These are phyloP conservation scores for Zasmidium cellare DNA, from an alignment of 2,329 filamentous ascomycete genomes.

Conservation along the genomic window DNA sequence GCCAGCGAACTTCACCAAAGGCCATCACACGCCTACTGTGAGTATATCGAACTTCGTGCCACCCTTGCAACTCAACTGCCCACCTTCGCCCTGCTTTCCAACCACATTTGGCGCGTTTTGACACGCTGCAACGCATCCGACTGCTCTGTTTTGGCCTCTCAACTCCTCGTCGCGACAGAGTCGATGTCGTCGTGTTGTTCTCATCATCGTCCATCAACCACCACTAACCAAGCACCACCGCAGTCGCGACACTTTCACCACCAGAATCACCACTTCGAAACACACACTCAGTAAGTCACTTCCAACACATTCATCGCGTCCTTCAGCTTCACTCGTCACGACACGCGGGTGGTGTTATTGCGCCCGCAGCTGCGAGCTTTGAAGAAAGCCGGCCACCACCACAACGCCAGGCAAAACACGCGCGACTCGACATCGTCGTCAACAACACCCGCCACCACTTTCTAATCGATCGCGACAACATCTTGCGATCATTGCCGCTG, in stretches of 20 bases:
- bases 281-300: slow-evolving; percentile 12
- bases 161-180: background rate
- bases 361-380: slow-evolving; percentile 21
- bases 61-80: background rate
- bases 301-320: slow-evolving; percentile 6
- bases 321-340: slow-evolving; percentile 9
- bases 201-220: background rate
- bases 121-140: background rate
- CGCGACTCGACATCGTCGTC: slow-evolving; percentile 12
- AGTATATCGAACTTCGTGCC: background rate
- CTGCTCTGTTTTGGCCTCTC: background rate
- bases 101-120: background rate
- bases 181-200: background rate
- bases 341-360: slow-evolving; percentile 23
- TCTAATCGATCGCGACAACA: slow-evolving; percentile 13
- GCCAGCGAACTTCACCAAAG: background rate
- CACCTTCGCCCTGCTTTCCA: background rate
- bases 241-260: slow-evolving; percentile 5
- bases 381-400: slow-evolving; percentile 6
- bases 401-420: slow-evolving; percentile 10
- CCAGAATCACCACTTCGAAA: slow-evolving; percentile 2
- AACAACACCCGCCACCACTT: slow-evolving; percentile 8
- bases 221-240: background rate
- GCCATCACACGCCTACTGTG: background rate
- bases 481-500: slow-evolving; percentile 6